Base-by-base conservation (phyloP, 768 basidiomycete genomes). In the Suillus hirtellus region DNA sequence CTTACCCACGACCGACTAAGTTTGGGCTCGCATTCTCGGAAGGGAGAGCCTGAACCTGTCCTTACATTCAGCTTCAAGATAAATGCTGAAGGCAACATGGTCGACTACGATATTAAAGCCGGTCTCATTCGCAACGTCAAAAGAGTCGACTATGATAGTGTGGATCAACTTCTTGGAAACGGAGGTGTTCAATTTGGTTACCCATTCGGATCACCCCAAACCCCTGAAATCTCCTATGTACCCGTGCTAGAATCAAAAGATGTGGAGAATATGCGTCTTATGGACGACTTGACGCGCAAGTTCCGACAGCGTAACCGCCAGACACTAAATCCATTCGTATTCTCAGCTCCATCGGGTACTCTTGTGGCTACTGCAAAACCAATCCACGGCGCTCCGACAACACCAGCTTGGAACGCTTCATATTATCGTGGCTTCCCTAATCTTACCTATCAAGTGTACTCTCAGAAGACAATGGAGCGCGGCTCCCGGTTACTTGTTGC, bases 61-160 rank as follows among this genome's bases (percentile, higher is more conserved):
- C 68, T 99, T 66, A 89, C 93, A 0, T 94, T 98, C 76, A 96
- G 95, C 63, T 80, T 82, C 59, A 89, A 88, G 68, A 64, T 98
- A 9, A 81, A 87, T 64, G 65, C 75, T 0, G 65, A 72, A 2
- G 93, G 93, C 0, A 79, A 86, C n/a, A 81, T 96, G 43, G 67
- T 85, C 12, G 93, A 96, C 61, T 82, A 84, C 67, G 80, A 81
- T 64, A 83, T 97, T 38, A 82, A 86, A 11, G 84, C 92, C 2
- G 93, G 90, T 2, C 68, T 95, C 61, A 78, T 97, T 56, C 84
- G 85, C 52, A 92, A 95, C 63, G 75, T 95, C 60, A 71, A 81
- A 52, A 74, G 78, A 17, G 67, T 90, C 56, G 83, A 82, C 38
- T 99, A 99, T 70, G 82, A 86, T 38, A 76, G 80, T 8, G 88